phyloP scores from a whole-genome alignment of 768 basidiomycete species.

The Arthromyces matolae region DNA sequence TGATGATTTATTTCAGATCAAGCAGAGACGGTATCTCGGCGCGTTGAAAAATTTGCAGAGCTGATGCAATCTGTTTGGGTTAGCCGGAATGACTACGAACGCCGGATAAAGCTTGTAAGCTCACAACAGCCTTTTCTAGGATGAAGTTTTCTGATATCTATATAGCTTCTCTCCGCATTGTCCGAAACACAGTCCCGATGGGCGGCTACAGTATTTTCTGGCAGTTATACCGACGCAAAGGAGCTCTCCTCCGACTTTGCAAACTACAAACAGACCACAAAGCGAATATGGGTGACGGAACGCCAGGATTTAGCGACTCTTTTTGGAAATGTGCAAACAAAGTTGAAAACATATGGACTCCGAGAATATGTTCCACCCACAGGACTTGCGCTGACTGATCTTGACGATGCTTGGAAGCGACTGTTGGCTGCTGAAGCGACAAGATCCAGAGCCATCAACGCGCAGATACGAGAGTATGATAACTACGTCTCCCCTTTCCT shows the following conservation, averaged over 20 bases:
- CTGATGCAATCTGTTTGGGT: conserved; percentile 92
- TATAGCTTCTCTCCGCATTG: conserved; percentile 64
- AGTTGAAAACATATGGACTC: conserved; percentile 86
- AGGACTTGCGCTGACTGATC: conserved; percentile 66
- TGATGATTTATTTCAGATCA: conserved; percentile 57
- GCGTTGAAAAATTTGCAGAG: conserved; percentile 95
- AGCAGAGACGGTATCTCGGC: conserved; percentile 87
- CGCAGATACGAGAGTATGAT: conserved; percentile 80
- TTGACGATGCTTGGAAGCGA: conserved; percentile 74
- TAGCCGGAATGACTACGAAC: conserved; percentile 88
- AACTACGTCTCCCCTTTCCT: neutral
- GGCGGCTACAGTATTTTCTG: conserved; percentile 60
- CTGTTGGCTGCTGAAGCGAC: conserved; percentile 73
- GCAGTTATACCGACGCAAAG: conserved; percentile 81
- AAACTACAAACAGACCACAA: conserved; percentile 80
- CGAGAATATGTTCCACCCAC: conserved; percentile 76
- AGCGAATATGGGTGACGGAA: conserved; percentile 86
- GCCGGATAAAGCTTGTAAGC: conserved; percentile 68
- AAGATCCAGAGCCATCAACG: conserved; percentile 80
- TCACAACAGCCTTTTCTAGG: neutral
- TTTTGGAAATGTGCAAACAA: conserved; percentile 92
- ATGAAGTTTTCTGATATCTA: neutral
- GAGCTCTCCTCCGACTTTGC: conserved; percentile 68
- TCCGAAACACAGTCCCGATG: conserved; percentile 66
- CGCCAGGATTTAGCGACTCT: conserved; percentile 83